A percentile compares a stretch with the other conserved stretches of the same genome.
phyloP scores from a whole-genome alignment of 805 yeast genomes.

The Alloascoidea hylecoeti region DNA sequence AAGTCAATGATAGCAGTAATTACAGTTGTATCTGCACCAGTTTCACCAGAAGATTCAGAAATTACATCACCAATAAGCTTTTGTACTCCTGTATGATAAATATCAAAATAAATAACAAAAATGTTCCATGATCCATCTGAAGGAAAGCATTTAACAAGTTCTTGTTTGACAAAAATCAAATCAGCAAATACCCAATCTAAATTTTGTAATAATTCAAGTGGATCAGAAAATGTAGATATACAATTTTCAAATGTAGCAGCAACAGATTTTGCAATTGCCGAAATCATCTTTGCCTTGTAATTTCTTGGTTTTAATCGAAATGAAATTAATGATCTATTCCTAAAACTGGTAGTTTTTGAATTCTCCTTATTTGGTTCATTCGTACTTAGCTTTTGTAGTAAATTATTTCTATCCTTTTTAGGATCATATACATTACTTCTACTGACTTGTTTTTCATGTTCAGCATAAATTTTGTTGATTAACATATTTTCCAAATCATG shows the following conservation, averaged over 20 bases:
- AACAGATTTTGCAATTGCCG: slow-evolving; percentile 43
- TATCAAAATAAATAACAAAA: slow-evolving; percentile 40
- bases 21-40: slow-evolving; percentile 65
- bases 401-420: neutral
- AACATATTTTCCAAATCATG: slow-evolving; percentile 51
- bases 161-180: slow-evolving; percentile 46
- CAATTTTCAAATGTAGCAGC: slow-evolving; percentile 56
- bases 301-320: slow-evolving; percentile 26
- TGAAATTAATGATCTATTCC: slow-evolving; percentile 9
- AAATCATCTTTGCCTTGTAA: slow-evolving; percentile 47
- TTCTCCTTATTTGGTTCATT: slow-evolving; percentile 10
- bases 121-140: slow-evolving; percentile 51
- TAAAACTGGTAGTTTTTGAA: slow-evolving; percentile 14
- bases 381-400: slow-evolving; percentile 6
- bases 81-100: slow-evolving; percentile 58
- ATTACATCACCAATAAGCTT: slow-evolving; percentile 48
- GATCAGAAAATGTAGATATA: slow-evolving; percentile 33
- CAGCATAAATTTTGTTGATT: slow-evolving; percentile 17
- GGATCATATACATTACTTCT: slow-evolving; percentile 1
- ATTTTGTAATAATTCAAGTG: slow-evolving; percentile 50
- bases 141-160: slow-evolving; percentile 51
- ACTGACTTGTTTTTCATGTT: slow-evolving; percentile 11
- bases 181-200: slow-evolving; percentile 81
- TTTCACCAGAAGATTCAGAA: slow-evolving; percentile 34
- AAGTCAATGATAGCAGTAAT: slow-evolving; percentile 48